Conservation (phyloP, 768 basidiomycete genomes). For the Lentinula raphanica region DNA sequence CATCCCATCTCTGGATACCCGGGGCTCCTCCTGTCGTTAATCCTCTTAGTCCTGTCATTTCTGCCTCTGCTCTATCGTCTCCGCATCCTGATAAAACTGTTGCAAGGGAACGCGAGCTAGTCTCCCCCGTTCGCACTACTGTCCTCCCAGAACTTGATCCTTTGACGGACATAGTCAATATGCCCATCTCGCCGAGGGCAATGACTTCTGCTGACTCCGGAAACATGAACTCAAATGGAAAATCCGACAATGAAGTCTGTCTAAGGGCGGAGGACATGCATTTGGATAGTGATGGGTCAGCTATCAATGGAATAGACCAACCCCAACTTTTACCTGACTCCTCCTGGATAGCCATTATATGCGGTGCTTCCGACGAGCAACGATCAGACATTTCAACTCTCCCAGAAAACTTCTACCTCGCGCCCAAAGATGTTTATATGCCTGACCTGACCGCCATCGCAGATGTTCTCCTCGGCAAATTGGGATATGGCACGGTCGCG, state of each 20-base stretch:
- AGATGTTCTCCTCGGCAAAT: slow-evolving; percentile 73
- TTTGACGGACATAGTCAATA: background rate
- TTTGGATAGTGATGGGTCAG: background rate
- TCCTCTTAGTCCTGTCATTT: slow-evolving; percentile 13
- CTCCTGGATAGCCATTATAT: slow-evolving; percentile 77
- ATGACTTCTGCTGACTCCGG: background rate
- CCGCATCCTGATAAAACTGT: slow-evolving; percentile 11
- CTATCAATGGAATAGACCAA: slow-evolving; percentile 20
- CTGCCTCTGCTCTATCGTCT: background rate
- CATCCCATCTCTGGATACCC: slow-evolving; percentile 53
- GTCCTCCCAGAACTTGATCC: slow-evolving; percentile 25
- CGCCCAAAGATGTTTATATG: slow-evolving; percentile 76
- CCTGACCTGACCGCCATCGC: slow-evolving; percentile 71
- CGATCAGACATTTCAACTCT: slow-evolving; percentile 38
- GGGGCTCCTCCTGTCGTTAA: slow-evolving; percentile 50
- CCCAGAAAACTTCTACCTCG: slow-evolving; percentile 70
- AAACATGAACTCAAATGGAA: background rate
- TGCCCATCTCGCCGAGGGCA: background rate
- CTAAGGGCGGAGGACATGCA: background rate
- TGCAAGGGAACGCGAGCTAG: background rate
- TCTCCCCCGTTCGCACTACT: background rate
- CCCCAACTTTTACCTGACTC: slow-evolving; percentile 54
- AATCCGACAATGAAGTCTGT: background rate
- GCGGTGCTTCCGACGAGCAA: slow-evolving; percentile 62
- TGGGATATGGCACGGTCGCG: slow-evolving; percentile 79